phyloP scores from a whole-genome alignment of 2,329 filamentous ascomycete species.

The Dothideomycetidae sp. region DNA sequence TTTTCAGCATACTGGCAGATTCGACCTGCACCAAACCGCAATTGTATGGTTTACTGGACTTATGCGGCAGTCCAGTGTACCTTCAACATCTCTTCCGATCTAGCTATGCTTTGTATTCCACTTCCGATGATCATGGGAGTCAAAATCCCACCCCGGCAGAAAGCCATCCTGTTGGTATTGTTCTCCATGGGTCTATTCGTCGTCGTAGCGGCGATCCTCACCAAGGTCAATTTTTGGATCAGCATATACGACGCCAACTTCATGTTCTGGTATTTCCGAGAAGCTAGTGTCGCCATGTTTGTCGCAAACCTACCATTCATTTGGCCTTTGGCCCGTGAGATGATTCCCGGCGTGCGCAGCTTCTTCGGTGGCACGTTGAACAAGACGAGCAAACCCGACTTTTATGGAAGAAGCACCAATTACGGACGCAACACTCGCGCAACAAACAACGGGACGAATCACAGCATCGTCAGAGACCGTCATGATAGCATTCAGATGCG shows the following conservation, averaged over 20 bases:
- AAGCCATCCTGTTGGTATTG: conserved; percentile 35
- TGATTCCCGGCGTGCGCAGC: conserved; percentile 5
- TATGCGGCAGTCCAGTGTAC: conserved; percentile 45
- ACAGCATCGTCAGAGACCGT: not conserved
- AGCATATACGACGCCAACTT: conserved; percentile 26
- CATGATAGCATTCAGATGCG: too few relatives aligned
- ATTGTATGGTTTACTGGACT: conserved; percentile 24
- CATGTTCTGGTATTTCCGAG: conserved; percentile 40
- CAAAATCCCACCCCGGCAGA: conserved; percentile 37
- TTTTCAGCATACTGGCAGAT: conserved; percentile 41
- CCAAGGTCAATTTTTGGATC: conserved; percentile 34
- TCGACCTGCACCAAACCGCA: conserved; percentile 13
- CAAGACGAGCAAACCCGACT: conserved; percentile 3
- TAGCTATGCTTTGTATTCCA: conserved; percentile 45
- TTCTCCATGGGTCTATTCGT: conserved; percentile 40
- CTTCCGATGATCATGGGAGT: conserved; percentile 40
- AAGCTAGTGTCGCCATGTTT: conserved; percentile 38
- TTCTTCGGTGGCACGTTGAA: conserved; percentile 7
- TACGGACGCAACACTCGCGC: not conserved
- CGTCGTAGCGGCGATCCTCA: conserved; percentile 33
- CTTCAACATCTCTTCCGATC: conserved; percentile 46
- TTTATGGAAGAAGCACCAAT: not conserved
- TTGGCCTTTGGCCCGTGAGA: conserved; percentile 37
- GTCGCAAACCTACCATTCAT: conserved; percentile 41
- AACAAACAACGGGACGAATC: not conserved